Base-by-base conservation (phyloP, 1,139 yeast genomes). In the Candida anutae region DNA sequence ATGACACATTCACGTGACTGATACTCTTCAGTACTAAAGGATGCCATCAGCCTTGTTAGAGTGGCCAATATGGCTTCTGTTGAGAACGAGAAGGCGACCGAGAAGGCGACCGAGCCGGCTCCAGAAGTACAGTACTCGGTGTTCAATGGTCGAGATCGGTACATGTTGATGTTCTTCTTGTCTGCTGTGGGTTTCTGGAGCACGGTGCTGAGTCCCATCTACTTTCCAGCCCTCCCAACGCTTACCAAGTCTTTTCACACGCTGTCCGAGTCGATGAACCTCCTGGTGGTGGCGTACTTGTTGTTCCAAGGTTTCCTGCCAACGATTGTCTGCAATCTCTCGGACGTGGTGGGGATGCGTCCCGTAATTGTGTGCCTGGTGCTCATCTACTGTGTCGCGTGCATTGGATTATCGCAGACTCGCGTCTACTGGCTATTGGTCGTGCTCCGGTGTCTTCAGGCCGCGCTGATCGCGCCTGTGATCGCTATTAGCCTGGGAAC, bases 291-390 rank as follows among this genome's bases (percentile, higher is more conserved):
- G 20, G 55, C 60, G 1, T 62, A 61, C 33, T 47, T 61, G 23
- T 10, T 62, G 8, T 50, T 53, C 26, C 68, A 62, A 38, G 69
- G 68, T 2, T 28, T 61, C 1, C 40, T 53, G 2, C 94, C 94
- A 1, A 64, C 79, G 4, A 39, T 82, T 4, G 59, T 76, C 48
- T 76, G 80, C 0, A 63, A 76, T 1, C 37, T 81, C n/a, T 77
- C 90, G 0, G 94, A 83, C 44, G 45, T 58, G 1, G 56, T 64
- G 30, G 94, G 94, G 0, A 62, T 93, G 33, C 49, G 93, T 22
- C 90, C 93, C 0, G 64, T 78, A 0, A 56, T 75, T 8, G 28
- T 80, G 13, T 31, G 50, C 4, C 78, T 85, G 34, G 53, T 78
- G 26, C 12, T 62, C 0, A 54, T 75, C 2, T 79, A 70, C 34